Conservation (phyloP, 1,284 basidiomycete genomes). For the Meira miltonrushii region DNA sequence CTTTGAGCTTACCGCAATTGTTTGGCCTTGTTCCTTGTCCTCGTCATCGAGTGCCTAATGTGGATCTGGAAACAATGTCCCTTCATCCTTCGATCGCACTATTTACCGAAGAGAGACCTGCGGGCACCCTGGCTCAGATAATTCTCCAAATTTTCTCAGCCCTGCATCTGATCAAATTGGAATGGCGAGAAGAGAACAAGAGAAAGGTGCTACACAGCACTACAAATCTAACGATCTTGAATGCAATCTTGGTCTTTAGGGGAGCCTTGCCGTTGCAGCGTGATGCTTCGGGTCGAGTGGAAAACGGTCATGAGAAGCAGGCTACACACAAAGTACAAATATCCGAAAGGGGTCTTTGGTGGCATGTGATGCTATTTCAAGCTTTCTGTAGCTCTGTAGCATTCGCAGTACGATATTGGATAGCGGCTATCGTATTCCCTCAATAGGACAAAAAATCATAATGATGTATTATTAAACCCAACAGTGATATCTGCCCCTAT, state of each 20-base stretch:
- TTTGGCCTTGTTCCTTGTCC: slow-evolving; percentile 91
- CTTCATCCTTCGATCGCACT: slow-evolving; percentile 35
- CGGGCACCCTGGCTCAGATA: slow-evolving; percentile 10
- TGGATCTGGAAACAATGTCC: slow-evolving; percentile 14
- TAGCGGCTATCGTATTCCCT: slow-evolving; percentile 43
- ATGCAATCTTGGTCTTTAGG: slow-evolving; percentile 40
- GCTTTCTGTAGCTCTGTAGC: slow-evolving; percentile 31
- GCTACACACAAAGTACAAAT: not conserved
- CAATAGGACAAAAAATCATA: not conserved
- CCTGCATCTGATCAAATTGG: slow-evolving; percentile 24
- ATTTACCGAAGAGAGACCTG: slow-evolving; percentile 16
- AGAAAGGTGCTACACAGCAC: slow-evolving; percentile 9
- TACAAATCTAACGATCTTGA: slow-evolving; percentile 47
- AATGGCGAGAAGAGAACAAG: slow-evolving; percentile 15
- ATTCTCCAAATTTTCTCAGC: slow-evolving; percentile 20
- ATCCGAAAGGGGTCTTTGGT: slow-evolving; percentile 32
- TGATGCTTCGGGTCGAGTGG: too few relatives aligned
- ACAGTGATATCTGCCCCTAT: not conserved
- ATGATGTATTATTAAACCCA: not conserved
- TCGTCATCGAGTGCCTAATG: slow-evolving; percentile 78
- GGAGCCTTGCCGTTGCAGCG: slow-evolving; percentile 19
- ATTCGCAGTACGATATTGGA: slow-evolving; percentile 44
- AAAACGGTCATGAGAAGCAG: slow-evolving; percentile 3
- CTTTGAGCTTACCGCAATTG: slow-evolving; percentile 88
- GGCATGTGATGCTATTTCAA: slow-evolving; percentile 37